These are phyloP conservation scores for Candida taoyuanica DNA, from an alignment of 805 yeast genomes.

Conservation along the genomic window DNA sequence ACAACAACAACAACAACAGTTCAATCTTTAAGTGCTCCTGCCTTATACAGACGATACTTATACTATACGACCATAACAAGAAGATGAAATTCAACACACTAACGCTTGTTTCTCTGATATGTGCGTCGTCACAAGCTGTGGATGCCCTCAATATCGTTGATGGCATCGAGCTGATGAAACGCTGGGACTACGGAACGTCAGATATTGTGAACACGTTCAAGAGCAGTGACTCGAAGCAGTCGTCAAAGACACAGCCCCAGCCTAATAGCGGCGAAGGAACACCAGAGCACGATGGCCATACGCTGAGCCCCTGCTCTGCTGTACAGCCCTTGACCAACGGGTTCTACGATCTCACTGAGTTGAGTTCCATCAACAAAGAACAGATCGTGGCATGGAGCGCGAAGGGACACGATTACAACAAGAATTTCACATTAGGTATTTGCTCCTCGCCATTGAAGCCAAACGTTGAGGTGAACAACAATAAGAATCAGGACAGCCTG, in stretches of 20 bases:
- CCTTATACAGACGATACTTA: too few species aligned
- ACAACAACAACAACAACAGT: too few species aligned
- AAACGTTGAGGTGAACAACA: slow-evolving; percentile 24
- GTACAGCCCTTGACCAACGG: slow-evolving; percentile 40
- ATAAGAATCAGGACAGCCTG: slow-evolving; percentile 4
- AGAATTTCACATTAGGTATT: slow-evolving; percentile 70
- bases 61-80: too few species aligned
- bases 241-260: too few species aligned
- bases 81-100: slow-evolving; percentile 1
- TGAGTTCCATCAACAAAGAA: slow-evolving; percentile 26
- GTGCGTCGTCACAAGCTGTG: not conserved
- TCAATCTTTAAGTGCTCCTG: too few species aligned
- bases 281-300: too few species aligned
- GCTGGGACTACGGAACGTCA: slow-evolving; percentile 22
- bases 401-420: slow-evolving; percentile 62
- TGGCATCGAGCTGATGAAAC: slow-evolving; percentile 2
- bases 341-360: slow-evolving; percentile 28
- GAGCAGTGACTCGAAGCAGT: not conserved
- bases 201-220: slow-evolving; percentile 17
- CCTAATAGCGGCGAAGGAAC: too few species aligned
- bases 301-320: slow-evolving; percentile 38
- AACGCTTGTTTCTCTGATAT: not conserved
- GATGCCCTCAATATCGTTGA: slow-evolving; percentile 1
- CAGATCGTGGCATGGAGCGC: slow-evolving; percentile 52
- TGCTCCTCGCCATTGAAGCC: slow-evolving; percentile 52